Base-by-base conservation (phyloP, 2,329 filamentous ascomycete genomes). In the Emergomyces orientalis region DNA sequence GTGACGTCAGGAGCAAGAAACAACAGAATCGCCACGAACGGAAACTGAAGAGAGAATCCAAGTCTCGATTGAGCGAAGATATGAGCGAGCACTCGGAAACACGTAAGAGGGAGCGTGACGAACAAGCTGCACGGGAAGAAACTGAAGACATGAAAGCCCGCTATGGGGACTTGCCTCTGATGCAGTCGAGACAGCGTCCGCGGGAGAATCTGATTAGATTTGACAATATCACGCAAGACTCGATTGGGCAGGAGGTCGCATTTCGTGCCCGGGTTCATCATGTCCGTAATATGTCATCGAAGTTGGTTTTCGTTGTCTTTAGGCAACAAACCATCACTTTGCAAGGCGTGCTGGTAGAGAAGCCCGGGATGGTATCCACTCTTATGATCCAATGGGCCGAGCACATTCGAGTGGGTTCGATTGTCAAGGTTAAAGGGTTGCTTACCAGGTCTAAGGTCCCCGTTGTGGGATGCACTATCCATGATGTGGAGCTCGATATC, bases 311-410 rank as follows among this genome's bases (percentile, higher is more conserved):
- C 75, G 79, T 96, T 52, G 84, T 96, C 63, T 88, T 96, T 71
- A 87, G 92, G 62, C 90, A 96, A 76, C 88, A 92, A 76, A 86
- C 89, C 14, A 82, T 84, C 67, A 94, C 91, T 30, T 85, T 96
- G 60, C 92, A 97, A 75, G 91, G 90, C 65, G 89, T 96, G 2
- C 79, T 97, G 49, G 79, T 85, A 27, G 78, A 80, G 64, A 79
- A 83, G 67, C 79, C 86, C 67, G 83, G 85, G 7, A 79, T 80
- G 57, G 81, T 89, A 13, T 88, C 88, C 1, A 82, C 86, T 63
- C 83, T 88, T 69, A 93, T 96, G 82, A 81, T 96, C 34, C 87
- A 89, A 71, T 96, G 91, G 89, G 89, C 90, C 2, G 89, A 95
- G 75, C 90, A 90, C 72, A 80, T 96, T 55, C 86, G 88, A 62